phyloP scores from a whole-genome alignment of 106 monocot genomes.

The Dactylorhiza incarnata region DNA sequence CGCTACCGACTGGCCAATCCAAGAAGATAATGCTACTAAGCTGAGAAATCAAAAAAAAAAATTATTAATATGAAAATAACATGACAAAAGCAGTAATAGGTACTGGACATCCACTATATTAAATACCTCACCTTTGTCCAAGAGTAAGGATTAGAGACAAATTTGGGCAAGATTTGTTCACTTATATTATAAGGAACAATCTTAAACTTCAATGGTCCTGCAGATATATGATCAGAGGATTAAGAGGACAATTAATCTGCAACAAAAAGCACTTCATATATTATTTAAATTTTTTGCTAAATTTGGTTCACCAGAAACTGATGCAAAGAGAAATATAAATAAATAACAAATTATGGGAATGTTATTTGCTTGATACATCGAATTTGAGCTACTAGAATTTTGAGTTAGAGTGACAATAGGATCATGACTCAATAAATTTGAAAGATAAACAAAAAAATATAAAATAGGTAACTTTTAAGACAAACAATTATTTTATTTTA shows the following conservation, averaged over 20 bases:
- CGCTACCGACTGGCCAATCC: slow-evolving; percentile 1
- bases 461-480: no score
- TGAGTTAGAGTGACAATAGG: no score
- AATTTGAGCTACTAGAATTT: no score
- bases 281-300: background rate
- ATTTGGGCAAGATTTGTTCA: background rate
- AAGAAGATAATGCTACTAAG: slow-evolving; percentile 1
- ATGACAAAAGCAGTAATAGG: background rate
- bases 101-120: background rate
- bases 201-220: background rate
- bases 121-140: slow-evolving; percentile 1
- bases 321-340: background rate
- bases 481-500: no score
- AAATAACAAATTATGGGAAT: background rate
- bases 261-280: background rate
- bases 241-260: background rate
- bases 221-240: background rate
- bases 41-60: background rate
- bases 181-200: background rate
- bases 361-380: no score
- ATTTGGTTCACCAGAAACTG: background rate
- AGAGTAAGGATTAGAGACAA: slow-evolving; percentile 7
- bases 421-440: no score
- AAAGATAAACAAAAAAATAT: no score
- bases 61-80: background rate